A percentile compares a stretch with the other conserved stretches of the same genome.
Conservation (phyloP, 225 moss, liverwort and hornwort genomes). For the Physcomitrellopsis africana region DNA sequence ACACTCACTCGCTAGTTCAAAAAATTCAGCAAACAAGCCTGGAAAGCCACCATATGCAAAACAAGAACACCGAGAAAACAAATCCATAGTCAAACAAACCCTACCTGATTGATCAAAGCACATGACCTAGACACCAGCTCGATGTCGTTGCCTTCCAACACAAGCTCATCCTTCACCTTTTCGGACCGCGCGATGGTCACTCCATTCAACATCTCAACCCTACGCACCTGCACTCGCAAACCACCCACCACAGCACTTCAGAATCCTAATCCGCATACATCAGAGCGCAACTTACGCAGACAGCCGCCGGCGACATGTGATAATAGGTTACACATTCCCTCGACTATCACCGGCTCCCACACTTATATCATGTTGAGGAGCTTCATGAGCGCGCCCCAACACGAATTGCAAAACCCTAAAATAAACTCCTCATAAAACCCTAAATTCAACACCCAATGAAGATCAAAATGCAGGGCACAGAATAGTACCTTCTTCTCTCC, state of each 20-base stretch:
- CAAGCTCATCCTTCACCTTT: slow-evolving; percentile 85
- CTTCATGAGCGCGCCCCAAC: too few species aligned
- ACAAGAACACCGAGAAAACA: not conserved
- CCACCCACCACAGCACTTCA: too few species aligned
- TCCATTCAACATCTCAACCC: slow-evolving; percentile 67
- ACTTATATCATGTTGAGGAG: too few species aligned
- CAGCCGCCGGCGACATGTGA: too few species aligned
- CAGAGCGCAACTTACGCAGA: too few species aligned
- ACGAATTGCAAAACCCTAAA: too few species aligned
- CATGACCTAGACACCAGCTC: slow-evolving; percentile 78
- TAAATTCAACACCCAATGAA: slow-evolving; percentile 8
- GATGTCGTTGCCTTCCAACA: slow-evolving; percentile 79
- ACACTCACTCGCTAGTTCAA: too few species aligned
- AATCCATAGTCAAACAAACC: not conserved
- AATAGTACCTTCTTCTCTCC: slow-evolving; percentile 77
- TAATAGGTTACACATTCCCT: too few species aligned
- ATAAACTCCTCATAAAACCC: not conserved
- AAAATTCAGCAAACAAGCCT: too few species aligned
- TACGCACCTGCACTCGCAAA: slow-evolving; percentile 54
- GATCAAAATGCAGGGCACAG: not conserved
- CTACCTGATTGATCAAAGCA: slow-evolving; percentile 78
- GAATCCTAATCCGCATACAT: too few species aligned
- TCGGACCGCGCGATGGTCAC: slow-evolving; percentile 78
- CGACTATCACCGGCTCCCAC: too few species aligned
- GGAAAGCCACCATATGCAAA: too few species aligned